A percentile compares a stretch with the other conserved stretches of the same genome.
Evolutionary conservation across 2,329 filamentous ascomycete species (phyloP).

Genomic region (Nemania sp.): DNA sequence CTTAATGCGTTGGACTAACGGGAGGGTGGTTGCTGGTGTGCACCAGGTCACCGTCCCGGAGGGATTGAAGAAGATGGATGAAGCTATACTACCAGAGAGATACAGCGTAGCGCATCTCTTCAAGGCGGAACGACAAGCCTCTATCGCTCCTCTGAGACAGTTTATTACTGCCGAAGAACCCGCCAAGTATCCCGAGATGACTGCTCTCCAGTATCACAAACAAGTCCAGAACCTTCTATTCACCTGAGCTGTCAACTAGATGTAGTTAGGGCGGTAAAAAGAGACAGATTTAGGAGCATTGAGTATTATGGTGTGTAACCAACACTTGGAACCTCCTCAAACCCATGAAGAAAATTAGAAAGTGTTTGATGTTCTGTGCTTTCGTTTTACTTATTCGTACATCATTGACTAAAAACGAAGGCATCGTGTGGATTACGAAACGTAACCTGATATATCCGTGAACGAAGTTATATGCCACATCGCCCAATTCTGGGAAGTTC

Average conservation of each 20-base stretch:
- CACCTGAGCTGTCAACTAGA: background rate
- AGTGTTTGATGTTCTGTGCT: no score
- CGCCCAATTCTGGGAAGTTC: no score
- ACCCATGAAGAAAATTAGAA: no score
- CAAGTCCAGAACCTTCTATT: slow-evolving; percentile 31
- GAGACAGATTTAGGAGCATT: background rate
- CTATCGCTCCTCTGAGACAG: slow-evolving; percentile 26
- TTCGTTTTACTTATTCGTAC: no score
- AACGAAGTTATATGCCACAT: no score
- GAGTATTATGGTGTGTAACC: background rate
- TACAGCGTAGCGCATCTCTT: slow-evolving; percentile 37
- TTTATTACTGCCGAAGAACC: slow-evolving; percentile 35
- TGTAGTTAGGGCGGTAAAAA: background rate
- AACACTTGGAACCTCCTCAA: background rate
- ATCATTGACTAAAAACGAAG: no score
- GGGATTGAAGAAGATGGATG: slow-evolving; percentile 12
- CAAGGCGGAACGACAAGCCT: slow-evolving; percentile 35
- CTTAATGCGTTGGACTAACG: slow-evolving; percentile 48
- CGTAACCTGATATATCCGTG: no score
- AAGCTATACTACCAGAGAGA: slow-evolving; percentile 37
- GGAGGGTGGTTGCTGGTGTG: slow-evolving; percentile 33
- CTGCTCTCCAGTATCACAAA: slow-evolving; percentile 30
- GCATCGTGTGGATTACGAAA: no score
- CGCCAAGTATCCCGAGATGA: slow-evolving; percentile 37
- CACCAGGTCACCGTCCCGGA: slow-evolving; percentile 40